Evolutionary conservation across 2,329 filamentous ascomycete genomes (phyloP).

Genomic region (Fusarium sterilihyphosum): DNA sequence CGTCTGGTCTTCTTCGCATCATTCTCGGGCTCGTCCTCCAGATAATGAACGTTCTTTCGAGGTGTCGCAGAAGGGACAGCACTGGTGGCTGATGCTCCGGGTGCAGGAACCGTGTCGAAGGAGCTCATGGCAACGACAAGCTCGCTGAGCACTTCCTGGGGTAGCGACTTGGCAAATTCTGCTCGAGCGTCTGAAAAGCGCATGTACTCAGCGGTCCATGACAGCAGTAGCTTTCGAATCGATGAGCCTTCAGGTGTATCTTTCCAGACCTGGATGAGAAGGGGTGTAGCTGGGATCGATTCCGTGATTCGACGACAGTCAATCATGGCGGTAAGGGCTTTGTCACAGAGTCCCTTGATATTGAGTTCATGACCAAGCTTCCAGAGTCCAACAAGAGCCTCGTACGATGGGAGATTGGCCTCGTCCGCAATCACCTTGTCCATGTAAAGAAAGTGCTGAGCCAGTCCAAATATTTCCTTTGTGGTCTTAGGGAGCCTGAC

Average conservation of each 20-base stretch:
- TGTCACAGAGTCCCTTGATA: constrained; percentile 65
- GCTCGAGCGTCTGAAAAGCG: constrained; percentile 64
- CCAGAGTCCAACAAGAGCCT: constrained; percentile 65
- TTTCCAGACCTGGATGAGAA: constrained; percentile 70
- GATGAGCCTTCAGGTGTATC: constrained; percentile 70
- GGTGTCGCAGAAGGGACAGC: constrained; percentile 33
- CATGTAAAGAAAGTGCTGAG: constrained; percentile 65
- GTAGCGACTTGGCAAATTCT: constrained; percentile 69
- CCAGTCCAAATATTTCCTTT: constrained; percentile 63
- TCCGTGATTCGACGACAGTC: constrained; percentile 63
- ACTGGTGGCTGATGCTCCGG: constrained; percentile 38
- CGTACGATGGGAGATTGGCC: constrained; percentile 60
- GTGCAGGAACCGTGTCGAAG: constrained; percentile 54
- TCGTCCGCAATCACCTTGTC: constrained; percentile 56
- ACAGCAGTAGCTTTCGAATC: constrained; percentile 66
- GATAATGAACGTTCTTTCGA: constrained; percentile 61
- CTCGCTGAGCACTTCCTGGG: constrained; percentile 70
- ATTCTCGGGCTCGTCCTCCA: constrained; percentile 56
- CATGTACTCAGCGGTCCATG: constrained; percentile 73
- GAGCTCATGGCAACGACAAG: constrained; percentile 71
- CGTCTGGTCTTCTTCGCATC: constrained; percentile 58
- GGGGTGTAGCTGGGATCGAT: constrained; percentile 65
- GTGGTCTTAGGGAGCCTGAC: constrained; percentile 60
- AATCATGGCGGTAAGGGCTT: constrained; percentile 66
- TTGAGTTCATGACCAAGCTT: constrained; percentile 63